phyloP scores from a whole-genome alignment of 2,329 filamentous ascomycete genomes.

The Penicillium sp. region DNA sequence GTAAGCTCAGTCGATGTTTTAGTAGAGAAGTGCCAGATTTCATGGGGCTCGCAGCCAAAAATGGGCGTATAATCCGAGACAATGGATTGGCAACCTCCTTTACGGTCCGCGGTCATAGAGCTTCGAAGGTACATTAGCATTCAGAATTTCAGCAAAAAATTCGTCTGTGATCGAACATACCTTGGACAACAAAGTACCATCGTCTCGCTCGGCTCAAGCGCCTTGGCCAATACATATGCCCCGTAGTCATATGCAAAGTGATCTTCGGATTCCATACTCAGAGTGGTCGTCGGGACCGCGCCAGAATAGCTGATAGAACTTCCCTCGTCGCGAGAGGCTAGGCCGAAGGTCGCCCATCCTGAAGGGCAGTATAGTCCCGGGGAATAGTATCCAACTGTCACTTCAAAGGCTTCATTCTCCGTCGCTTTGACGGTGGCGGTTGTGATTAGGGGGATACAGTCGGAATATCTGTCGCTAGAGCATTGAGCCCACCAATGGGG shows the following conservation, averaged over 20 bases:
- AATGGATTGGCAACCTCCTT: background rate
- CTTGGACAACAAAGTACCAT: constrained; percentile 14
- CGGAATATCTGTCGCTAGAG: background rate
- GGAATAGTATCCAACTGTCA: constrained; percentile 10
- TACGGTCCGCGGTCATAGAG: background rate
- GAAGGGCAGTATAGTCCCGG: constrained; percentile 14
- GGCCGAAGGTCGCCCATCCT: constrained; percentile 7
- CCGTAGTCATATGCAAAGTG: background rate
- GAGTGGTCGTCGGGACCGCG: background rate
- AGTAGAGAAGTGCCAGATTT: background rate
- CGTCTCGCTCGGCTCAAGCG: constrained; percentile 8
- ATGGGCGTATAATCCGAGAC: background rate
- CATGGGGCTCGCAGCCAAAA: background rate
- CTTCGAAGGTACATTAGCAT: background rate
- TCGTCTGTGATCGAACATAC: no score
- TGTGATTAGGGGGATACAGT: background rate
- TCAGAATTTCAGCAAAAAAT: no score
- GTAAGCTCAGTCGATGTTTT: background rate
- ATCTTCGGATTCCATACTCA: background rate
- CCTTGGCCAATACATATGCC: background rate
- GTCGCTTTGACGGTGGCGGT: background rate
- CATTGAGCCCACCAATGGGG: background rate
- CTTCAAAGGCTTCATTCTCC: background rate
- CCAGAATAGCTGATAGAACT: background rate
- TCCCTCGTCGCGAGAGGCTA: background rate